These are phyloP conservation scores for Tetrapisispora namnaoensis DNA, from an alignment of 805 yeast species.

Conservation along the genomic window DNA sequence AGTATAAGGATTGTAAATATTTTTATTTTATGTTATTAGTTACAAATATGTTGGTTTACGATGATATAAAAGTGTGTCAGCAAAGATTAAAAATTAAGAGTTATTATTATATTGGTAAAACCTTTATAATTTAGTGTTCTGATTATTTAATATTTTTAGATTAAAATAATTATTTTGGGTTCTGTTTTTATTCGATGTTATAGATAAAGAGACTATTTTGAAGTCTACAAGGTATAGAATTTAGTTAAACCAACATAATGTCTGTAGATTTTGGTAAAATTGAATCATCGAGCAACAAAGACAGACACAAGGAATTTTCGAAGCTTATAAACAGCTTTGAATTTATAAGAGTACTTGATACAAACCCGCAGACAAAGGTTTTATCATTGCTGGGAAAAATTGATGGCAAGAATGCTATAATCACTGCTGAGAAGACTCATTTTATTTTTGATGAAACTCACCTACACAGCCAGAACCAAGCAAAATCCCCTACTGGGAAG, in stretches of 20 bases:
- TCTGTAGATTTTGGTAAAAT: background rate
- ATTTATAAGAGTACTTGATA: constrained; percentile 37
- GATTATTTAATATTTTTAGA: too few relatives aligned
- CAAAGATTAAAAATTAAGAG: too few relatives aligned
- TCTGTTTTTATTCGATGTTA: too few relatives aligned
- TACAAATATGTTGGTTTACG: too few relatives aligned
- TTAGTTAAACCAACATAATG: background rate
- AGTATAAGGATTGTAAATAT: too few relatives aligned
- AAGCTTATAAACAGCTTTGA: constrained; percentile 34
- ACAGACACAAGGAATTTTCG: background rate
- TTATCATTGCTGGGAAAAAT: constrained; percentile 64
- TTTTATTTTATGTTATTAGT: too few relatives aligned
- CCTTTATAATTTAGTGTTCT: too few relatives aligned
- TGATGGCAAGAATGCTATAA: constrained; percentile 49
- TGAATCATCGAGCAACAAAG: background rate
- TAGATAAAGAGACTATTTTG: too few relatives aligned
- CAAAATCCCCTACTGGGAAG: background rate
- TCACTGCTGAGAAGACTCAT: constrained; percentile 64
- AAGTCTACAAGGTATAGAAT: background rate
- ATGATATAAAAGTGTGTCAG: too few relatives aligned
- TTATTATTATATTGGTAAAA: too few relatives aligned
- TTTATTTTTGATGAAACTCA: constrained; percentile 34
- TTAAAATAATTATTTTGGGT: too few relatives aligned
- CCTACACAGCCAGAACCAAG: background rate
- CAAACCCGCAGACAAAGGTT: constrained; percentile 59